phyloP scores from a whole-genome alignment of 2,329 filamentous ascomycete species.

The Alternaria solani region DNA sequence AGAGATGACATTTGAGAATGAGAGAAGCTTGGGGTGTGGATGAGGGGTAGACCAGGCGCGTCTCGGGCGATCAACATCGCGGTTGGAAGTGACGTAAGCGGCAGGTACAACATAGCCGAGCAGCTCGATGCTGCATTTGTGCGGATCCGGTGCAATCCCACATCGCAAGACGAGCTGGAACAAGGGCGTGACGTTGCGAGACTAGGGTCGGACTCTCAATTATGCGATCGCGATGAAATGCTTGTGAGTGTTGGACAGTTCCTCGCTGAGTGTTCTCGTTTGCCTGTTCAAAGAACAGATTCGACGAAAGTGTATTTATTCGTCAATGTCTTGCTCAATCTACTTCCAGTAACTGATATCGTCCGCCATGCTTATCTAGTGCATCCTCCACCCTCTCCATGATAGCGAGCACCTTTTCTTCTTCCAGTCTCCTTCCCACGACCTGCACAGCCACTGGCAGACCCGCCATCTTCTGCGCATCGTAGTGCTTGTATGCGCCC shows the following conservation, averaged over 20 bases:
- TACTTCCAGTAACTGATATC: constrained; percentile 60
- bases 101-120: not conserved
- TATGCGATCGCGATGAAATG: not conserved
- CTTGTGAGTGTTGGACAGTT: not conserved
- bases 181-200: not conserved
- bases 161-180: not conserved
- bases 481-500: constrained; percentile 87
- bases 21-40: not conserved
- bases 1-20: not conserved
- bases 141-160: not conserved
- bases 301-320: not conserved
- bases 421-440: constrained; percentile 79
- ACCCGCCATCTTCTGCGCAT: constrained; percentile 83
- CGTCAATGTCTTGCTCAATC: constrained; percentile 32
- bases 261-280: not conserved
- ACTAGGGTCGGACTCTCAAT: not conserved
- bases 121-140: not conserved
- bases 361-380: constrained; percentile 63
- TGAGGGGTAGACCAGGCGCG: not conserved
- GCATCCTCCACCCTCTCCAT: constrained; percentile 83
- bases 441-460: constrained; percentile 87
- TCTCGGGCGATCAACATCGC: not conserved
- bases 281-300: not conserved
- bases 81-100: not conserved
- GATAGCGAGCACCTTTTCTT: constrained; percentile 84